A percentile compares a stretch with the other conserved stretches of the same genome.
Conservation (phyloP, 768 basidiomycete genomes). For the Rhodocollybia butyracea region DNA sequence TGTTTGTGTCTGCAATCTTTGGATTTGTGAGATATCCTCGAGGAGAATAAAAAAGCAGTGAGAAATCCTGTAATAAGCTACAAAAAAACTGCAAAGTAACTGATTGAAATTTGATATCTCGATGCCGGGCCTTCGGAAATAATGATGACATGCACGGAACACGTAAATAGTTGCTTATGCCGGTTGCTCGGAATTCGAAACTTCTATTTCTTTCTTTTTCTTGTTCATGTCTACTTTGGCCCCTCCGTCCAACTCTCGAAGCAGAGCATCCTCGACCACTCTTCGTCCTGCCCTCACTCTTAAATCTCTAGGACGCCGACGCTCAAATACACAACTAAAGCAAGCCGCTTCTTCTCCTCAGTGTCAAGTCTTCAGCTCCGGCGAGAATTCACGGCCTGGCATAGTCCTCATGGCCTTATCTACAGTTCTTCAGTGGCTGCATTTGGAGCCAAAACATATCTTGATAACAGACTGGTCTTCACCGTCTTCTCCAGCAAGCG, state of each 20-base stretch:
- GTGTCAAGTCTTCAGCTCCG: slow-evolving; percentile 8
- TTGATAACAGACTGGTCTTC: slow-evolving; percentile 34
- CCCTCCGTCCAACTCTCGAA: slow-evolving; percentile 42
- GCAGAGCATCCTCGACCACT: slow-evolving; percentile 58
- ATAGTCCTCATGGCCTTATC: slow-evolving; percentile 52
- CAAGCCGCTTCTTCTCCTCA: slow-evolving; percentile 16
- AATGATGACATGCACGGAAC: neutral
- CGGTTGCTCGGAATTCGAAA: neutral
- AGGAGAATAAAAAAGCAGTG: too few species aligned
- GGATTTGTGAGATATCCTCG: too few species aligned
- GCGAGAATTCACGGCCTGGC: slow-evolving; percentile 24
- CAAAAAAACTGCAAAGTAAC: too few species aligned
- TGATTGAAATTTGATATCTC: too few species aligned
- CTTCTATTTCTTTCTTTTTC: slow-evolving; percentile 11
- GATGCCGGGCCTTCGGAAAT: neutral
- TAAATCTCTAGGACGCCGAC: slow-evolving; percentile 51
- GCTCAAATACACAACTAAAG: slow-evolving; percentile 47
- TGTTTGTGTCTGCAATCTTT: too few species aligned
- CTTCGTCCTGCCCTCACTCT: slow-evolving; percentile 51
- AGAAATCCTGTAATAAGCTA: too few species aligned
- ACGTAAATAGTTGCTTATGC: neutral
- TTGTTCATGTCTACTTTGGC: slow-evolving; percentile 18
- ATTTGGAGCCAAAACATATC: slow-evolving; percentile 38
- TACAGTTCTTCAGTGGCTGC: slow-evolving; percentile 51
- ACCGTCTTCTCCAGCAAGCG: slow-evolving; percentile 41